A percentile compares a stretch with the other conserved stretches of the same genome.
Evolutionary conservation across 2,329 filamentous ascomycete genomes (phyloP).

Genomic region (Zopfia rhizophila): DNA sequence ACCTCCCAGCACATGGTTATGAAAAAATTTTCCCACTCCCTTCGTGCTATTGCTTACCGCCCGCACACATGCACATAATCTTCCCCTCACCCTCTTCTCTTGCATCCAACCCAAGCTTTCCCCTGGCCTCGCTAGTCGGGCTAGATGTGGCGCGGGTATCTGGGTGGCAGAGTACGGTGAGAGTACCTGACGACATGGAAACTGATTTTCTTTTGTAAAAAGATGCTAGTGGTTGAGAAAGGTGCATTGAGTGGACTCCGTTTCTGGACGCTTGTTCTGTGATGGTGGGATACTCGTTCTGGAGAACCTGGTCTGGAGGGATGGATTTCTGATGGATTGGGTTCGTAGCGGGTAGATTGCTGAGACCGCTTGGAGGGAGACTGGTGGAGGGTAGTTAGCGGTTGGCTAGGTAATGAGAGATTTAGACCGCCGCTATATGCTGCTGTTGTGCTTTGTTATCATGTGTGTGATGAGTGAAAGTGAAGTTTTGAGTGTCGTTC

Average conservation of each 20-base stretch:
- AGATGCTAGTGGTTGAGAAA: background rate
- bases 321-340: background rate
- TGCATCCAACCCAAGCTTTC: slow-evolving; percentile 21
- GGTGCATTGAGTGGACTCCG: slow-evolving; percentile 1
- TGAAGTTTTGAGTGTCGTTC: no score
- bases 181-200: background rate
- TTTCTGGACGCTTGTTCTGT: slow-evolving; percentile 1
- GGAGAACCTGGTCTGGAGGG: background rate
- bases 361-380: slow-evolving; percentile 18
- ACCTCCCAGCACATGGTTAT: background rate
- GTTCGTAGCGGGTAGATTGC: slow-evolving; percentile 2
- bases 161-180: background rate
- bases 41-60: background rate
- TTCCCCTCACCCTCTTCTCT: slow-evolving; percentile 21
- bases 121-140: slow-evolving; percentile 12
- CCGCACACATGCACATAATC: slow-evolving; percentile 1
- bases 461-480: no score
- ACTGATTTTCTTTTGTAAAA: slow-evolving; percentile 5
- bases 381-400: slow-evolving; percentile 32
- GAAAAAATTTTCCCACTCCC: slow-evolving; percentile 10
- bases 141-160: slow-evolving; percentile 4
- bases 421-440: slow-evolving; percentile 37
- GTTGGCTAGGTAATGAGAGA: slow-evolving; percentile 44
- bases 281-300: background rate
- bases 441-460: background rate